phyloP scores from a whole-genome alignment of 768 basidiomycete genomes.

The Trametes punicea region DNA sequence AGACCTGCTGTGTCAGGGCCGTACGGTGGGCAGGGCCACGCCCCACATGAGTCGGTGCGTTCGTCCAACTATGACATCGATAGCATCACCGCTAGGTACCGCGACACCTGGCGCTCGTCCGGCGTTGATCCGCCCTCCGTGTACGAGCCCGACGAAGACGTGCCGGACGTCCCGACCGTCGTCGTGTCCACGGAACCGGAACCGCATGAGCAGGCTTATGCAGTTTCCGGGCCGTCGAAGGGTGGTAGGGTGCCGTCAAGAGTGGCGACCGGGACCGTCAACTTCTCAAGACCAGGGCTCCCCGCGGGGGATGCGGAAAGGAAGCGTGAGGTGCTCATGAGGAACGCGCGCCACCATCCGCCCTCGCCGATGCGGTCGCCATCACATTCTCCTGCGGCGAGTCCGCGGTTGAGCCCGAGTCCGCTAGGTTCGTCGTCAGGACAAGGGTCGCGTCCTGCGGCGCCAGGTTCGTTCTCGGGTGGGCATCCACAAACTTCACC shows the following conservation, averaged over 20 bases:
- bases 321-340: conserved; percentile 50
- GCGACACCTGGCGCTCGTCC: conserved; percentile 21
- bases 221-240: conserved; percentile 15
- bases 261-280: conserved; percentile 40
- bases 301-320: conserved; percentile 41
- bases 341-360: conserved; percentile 47
- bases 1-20: neutral
- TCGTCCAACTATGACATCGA: conserved; percentile 24
- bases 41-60: conserved; percentile 14
- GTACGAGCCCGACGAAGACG: conserved; percentile 4
- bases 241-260: conserved; percentile 42
- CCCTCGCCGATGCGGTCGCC: conserved; percentile 20
- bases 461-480: conserved; percentile 4
- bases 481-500: neutral
- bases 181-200: conserved; percentile 42
- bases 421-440: conserved; percentile 1
- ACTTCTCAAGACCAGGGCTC: conserved; percentile 60
- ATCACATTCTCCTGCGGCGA: neutral
- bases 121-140: conserved; percentile 7
- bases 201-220: neutral
- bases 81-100: conserved; percentile 21
- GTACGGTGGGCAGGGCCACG: neutral
- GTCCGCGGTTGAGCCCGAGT: conserved; percentile 1
- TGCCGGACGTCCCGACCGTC: conserved; percentile 42
- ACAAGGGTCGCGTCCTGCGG: conserved; percentile 2